Base-by-base conservation (phyloP, 768 basidiomycete genomes). In the Lyophyllum decastes region DNA sequence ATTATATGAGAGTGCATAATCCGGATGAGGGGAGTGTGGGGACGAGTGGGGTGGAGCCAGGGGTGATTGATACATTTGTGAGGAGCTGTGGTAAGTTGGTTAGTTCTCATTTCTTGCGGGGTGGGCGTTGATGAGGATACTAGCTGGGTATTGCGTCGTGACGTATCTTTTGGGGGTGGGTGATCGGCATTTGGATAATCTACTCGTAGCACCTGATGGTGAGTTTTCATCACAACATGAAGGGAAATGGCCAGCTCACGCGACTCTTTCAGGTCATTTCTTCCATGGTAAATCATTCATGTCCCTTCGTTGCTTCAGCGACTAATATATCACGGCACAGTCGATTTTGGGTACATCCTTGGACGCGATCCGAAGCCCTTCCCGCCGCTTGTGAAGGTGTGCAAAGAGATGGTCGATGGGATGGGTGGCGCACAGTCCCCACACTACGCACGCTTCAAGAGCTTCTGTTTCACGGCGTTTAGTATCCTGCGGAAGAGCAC, bases 361-460 rank as follows among this genome's bases (percentile, higher is more conserved):
- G 97, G 97, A 2, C 88, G 95, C 2, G 97, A 98, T 69, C 97
- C 97, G 0, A 98, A 99, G 67, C 94, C 95, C 0, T 96, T 95
- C 69, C 95, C 97, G 2, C 97, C 97, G 6, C 92, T 95, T 12
- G 95, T 98, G 63, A 99, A 99, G 71, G 92, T 99, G 40, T 98
- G 95, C 74, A 95, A 96, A 68, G 97, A 98, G 70, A 99, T 98
- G 97, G 94, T 98, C 0, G 97, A 99, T 69, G 96, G 92, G 11
- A 96, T 99, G 95, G 97, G 97, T n/a, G 96, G 97, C 11, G 88
- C 92, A 1, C 86, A 91, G 66, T 96, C 95, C 6, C 84, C 90
- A n/a, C 96, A 98, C 70, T 98, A 98, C 72, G 84, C 88, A 24
- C 89, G 95, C 27, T 99, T 99, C 86, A 95, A 98, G 73, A 90